phyloP scores from a whole-genome alignment of 352 stramenopile species.

The Phytophthora palmivora region DNA sequence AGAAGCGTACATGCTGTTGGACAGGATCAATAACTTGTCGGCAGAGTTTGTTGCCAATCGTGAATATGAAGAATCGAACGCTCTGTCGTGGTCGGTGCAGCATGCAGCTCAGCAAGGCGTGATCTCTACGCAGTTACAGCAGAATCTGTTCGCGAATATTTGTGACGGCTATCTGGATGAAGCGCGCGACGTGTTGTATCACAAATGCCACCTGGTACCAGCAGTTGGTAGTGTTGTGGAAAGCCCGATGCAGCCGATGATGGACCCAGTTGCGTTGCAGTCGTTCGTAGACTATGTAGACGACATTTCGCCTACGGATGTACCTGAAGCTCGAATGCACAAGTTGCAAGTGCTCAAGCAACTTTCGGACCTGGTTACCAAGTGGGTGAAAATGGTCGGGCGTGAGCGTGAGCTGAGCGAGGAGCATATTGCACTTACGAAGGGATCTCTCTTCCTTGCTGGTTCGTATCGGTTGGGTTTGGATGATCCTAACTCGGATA shows the following conservation, averaged over 20 bases:
- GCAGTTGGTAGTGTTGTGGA: constrained; percentile 73
- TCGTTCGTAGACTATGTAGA: constrained; percentile 69
- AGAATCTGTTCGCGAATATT: constrained; percentile 72
- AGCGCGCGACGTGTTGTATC: constrained; percentile 81
- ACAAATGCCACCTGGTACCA: constrained; percentile 81
- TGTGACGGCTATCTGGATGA: constrained; percentile 67
- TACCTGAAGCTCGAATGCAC: constrained; percentile 50
- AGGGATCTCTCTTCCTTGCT: constrained; percentile 78
- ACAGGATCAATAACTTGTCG: constrained; percentile 70
- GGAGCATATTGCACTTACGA: constrained; percentile 78
- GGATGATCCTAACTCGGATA: constrained; percentile 85
- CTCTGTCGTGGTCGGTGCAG: constrained; percentile 74
- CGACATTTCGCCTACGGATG: constrained; percentile 60
- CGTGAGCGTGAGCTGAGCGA: constrained; percentile 68
- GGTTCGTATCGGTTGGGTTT: constrained; percentile 90
- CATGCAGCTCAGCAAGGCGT: constrained; percentile 69
- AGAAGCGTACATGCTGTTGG: constrained; percentile 69
- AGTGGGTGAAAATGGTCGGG: constrained; percentile 82
- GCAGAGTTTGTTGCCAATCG: constrained; percentile 74
- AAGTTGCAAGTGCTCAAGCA: constrained; percentile 78
- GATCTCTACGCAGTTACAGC: constrained; percentile 70
- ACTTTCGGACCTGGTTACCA: constrained; percentile 73
- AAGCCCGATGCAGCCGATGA: constrained; percentile 38
- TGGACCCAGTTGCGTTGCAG: constrained; percentile 41
- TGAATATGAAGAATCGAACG: constrained; percentile 75